Percentiles rank a stretch among this genome's conserved stretches.
These are phyloP conservation scores for Eutypa lata DNA, from an alignment of 2,329 filamentous ascomycete species.

Conservation along the genomic window DNA sequence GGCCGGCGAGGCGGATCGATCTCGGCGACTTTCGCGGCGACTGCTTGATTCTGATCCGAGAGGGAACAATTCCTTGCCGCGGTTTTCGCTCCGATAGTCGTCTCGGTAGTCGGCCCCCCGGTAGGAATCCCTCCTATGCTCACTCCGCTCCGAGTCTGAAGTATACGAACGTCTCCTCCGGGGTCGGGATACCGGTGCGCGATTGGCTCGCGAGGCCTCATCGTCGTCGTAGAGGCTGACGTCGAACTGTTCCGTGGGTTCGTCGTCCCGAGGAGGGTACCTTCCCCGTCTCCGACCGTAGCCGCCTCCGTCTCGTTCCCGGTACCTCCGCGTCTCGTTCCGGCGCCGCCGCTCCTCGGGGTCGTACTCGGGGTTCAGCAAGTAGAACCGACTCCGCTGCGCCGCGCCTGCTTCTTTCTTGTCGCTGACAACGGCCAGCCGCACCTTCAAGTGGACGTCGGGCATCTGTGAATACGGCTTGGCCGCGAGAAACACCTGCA, in stretches of 20 bases:
- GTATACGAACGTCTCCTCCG: slow-evolving; percentile 34
- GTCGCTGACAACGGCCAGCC: slow-evolving; percentile 72
- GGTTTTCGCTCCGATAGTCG: slow-evolving; percentile 35
- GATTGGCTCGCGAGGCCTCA: slow-evolving; percentile 33
- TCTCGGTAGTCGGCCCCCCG: background rate
- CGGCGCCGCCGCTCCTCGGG: slow-evolving; percentile 68
- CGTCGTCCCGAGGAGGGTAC: slow-evolving; percentile 38
- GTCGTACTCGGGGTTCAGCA: slow-evolving; percentile 86
- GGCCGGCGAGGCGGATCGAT: slow-evolving; percentile 52
- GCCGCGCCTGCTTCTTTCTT: slow-evolving; percentile 77
- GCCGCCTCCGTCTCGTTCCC: slow-evolving; percentile 48
- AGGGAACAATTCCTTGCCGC: slow-evolving; percentile 64
- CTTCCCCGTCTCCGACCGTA: slow-evolving; percentile 28
- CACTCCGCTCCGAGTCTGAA: slow-evolving; percentile 22
- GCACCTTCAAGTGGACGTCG: slow-evolving; percentile 66
- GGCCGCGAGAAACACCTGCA: slow-evolving; percentile 64
- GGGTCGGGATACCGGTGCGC: slow-evolving; percentile 15
- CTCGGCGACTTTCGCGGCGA: slow-evolving; percentile 30
- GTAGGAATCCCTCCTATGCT: slow-evolving; percentile 15
- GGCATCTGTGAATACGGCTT: slow-evolving; percentile 67
- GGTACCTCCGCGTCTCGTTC: slow-evolving; percentile 56
- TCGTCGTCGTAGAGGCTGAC: slow-evolving; percentile 82
- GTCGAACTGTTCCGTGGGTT: slow-evolving; percentile 59
- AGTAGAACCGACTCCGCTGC: slow-evolving; percentile 83
- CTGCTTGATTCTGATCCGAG: slow-evolving; percentile 27